A percentile compares a stretch with the other conserved stretches of the same genome.
These are phyloP conservation scores for Aquilaria sinensis DNA, from an alignment of 345 rosid species.

Conservation along the genomic window DNA sequence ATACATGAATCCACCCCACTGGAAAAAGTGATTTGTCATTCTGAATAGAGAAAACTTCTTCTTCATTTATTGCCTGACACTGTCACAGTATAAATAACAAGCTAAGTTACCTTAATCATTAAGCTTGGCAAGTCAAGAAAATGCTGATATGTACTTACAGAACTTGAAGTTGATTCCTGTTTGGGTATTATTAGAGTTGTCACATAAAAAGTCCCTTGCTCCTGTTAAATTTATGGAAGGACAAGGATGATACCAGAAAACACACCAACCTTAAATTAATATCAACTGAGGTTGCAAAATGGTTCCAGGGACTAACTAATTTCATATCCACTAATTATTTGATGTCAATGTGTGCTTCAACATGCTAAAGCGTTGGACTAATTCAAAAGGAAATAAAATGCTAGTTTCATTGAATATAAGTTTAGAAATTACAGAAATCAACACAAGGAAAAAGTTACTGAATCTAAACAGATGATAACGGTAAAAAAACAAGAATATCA, in stretches of 20 bases:
- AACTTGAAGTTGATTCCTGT: conserved; percentile 80
- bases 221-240: conserved; percentile 34
- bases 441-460: too few relatives aligned
- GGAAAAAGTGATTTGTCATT: conserved; percentile 65
- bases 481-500: too few relatives aligned
- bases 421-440: too few relatives aligned
- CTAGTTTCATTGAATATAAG: too few relatives aligned
- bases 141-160: conserved; percentile 46
- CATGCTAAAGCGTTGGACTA: too few relatives aligned
- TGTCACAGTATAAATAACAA: conserved; percentile 10
- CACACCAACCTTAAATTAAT: too few relatives aligned
- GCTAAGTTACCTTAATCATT: conserved; percentile 7
- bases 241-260: background rate
- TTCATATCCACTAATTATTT: too few relatives aligned
- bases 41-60: conserved; percentile 78
- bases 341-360: too few relatives aligned
- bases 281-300: too few relatives aligned
- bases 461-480: too few relatives aligned
- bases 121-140: conserved; percentile 13
- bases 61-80: conserved; percentile 59
- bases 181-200: conserved; percentile 91
- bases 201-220: conserved; percentile 57
- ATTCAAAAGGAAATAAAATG: too few relatives aligned
- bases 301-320: too few relatives aligned
- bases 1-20: conserved; percentile 92